These are phyloP conservation scores for Pleochaeta shiraiana DNA, from an alignment of 2,329 filamentous ascomycete genomes.

Conservation along the genomic window DNA sequence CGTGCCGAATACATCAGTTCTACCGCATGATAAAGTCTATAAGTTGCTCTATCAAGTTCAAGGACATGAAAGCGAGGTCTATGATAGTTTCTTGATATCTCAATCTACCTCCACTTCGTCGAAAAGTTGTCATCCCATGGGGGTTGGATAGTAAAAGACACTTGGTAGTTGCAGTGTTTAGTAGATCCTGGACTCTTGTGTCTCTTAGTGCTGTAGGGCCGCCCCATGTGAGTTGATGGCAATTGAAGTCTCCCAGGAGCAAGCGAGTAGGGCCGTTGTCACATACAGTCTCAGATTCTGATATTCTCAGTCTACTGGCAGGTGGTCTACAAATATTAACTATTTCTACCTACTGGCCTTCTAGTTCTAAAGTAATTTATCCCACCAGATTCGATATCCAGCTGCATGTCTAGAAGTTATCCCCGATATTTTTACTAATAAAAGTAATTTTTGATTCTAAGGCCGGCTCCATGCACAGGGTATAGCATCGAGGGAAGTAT, in stretches of 20 bases:
- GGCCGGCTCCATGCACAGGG: neutral
- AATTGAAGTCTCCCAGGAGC: slow-evolving; percentile 1
- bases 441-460: neutral
- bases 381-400: neutral
- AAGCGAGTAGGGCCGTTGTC: neutral
- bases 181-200: neutral
- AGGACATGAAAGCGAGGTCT: neutral
- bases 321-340: neutral
- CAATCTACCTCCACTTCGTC: neutral
- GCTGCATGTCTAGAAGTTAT: neutral
- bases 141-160: neutral
- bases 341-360: neutral
- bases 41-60: neutral
- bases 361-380: neutral
- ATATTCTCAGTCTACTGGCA: too few relatives aligned
- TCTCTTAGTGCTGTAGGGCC: neutral
- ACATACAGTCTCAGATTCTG: neutral
- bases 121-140: neutral
- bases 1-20: neutral
- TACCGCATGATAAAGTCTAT: neutral
- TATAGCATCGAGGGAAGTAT: neutral
- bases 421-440: neutral
- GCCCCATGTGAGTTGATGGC: neutral
- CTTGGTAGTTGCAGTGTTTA: neutral
- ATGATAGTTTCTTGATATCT: neutral